Evolutionary conservation across 352 stramenopile species (phyloP).

Genomic region (Blastocystis sp.): DNA sequence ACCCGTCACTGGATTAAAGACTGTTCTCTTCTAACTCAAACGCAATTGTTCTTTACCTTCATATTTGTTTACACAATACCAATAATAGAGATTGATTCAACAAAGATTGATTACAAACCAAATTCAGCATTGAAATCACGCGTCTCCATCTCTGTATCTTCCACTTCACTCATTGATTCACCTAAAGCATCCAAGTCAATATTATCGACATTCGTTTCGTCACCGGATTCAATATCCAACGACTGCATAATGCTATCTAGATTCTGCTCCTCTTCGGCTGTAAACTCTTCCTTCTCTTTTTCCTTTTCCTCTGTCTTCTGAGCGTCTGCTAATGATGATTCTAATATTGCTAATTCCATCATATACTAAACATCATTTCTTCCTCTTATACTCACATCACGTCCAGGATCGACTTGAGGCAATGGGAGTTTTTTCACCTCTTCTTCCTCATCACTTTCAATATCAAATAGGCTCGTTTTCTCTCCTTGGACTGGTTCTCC

Average conservation of each 20-base stretch:
- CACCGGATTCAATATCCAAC: constrained; percentile 14
- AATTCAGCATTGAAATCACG: neutral
- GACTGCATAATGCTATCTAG: constrained; percentile 39
- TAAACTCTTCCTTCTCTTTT: neutral
- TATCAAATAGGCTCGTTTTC: constrained; percentile 10
- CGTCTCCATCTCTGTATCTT: neutral
- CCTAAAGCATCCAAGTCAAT: neutral
- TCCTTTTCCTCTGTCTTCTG: neutral
- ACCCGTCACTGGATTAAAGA: constrained; percentile 4
- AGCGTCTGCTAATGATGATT: neutral
- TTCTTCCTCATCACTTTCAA: constrained; percentile 34
- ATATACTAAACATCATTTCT: neutral
- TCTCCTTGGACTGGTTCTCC: neutral
- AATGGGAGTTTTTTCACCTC: neutral
- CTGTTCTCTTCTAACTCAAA: constrained; percentile 9
- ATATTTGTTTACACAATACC: neutral
- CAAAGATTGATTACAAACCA: neutral
- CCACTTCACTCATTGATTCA: neutral
- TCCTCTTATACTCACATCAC: neutral
- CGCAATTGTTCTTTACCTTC: constrained; percentile 50
- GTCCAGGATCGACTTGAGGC: constrained; percentile 1
- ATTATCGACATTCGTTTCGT: neutral
- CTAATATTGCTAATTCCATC: constrained; percentile 19
- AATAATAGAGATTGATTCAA: neutral
- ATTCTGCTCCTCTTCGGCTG: constrained; percentile 4